A percentile compares a stretch with the other conserved stretches of the same genome.
Evolutionary conservation across 495 filamentous ascomycete genomes (phyloP).

Genomic region (Glonium stellatum): DNA sequence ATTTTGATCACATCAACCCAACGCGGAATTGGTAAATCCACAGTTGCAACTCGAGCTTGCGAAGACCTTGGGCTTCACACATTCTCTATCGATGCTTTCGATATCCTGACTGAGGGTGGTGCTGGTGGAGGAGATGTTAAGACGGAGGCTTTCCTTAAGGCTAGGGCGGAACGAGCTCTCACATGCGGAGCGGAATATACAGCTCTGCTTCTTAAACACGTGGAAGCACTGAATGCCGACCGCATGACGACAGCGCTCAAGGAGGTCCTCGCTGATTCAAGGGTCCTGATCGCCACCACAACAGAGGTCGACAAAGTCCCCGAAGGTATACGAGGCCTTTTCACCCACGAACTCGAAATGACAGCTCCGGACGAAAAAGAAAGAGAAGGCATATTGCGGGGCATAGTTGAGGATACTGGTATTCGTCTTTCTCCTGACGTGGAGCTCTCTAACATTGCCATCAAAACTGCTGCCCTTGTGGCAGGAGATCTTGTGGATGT

Average conservation of each 20-base stretch:
- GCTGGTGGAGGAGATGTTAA: slow-evolving; percentile 84
- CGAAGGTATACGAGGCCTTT: slow-evolving; percentile 79
- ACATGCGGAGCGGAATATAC: slow-evolving; percentile 78
- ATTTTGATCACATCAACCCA: slow-evolving; percentile 86
- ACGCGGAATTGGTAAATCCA: slow-evolving; percentile 82
- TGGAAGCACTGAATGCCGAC: slow-evolving; percentile 86
- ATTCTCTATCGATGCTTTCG: slow-evolving; percentile 85
- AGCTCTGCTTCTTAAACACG: slow-evolving; percentile 73
- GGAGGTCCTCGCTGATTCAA: slow-evolving; percentile 62
- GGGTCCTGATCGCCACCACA: slow-evolving; percentile 86
- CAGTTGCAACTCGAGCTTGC: slow-evolving; percentile 66
- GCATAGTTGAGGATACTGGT: slow-evolving; percentile 66
- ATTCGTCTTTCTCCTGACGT: slow-evolving; percentile 70
- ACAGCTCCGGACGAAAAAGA: slow-evolving; percentile 87
- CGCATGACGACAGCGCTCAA: slow-evolving; percentile 77
- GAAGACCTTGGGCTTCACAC: slow-evolving; percentile 84
- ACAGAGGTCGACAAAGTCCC: slow-evolving; percentile 91
- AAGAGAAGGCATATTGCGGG: slow-evolving; percentile 74
- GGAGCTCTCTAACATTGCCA: slow-evolving; percentile 70
- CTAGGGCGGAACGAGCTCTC: slow-evolving; percentile 79
- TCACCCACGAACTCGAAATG: slow-evolving; percentile 95
- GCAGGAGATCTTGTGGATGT: slow-evolving; percentile 92
- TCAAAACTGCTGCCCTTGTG: slow-evolving; percentile 93
- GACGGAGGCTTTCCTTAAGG: slow-evolving; percentile 80
- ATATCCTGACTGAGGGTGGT: slow-evolving; percentile 83